These are phyloP conservation scores for Echeveria elegans DNA, from an alignment of 164 flowering plant genomes.

Conservation along the genomic window DNA sequence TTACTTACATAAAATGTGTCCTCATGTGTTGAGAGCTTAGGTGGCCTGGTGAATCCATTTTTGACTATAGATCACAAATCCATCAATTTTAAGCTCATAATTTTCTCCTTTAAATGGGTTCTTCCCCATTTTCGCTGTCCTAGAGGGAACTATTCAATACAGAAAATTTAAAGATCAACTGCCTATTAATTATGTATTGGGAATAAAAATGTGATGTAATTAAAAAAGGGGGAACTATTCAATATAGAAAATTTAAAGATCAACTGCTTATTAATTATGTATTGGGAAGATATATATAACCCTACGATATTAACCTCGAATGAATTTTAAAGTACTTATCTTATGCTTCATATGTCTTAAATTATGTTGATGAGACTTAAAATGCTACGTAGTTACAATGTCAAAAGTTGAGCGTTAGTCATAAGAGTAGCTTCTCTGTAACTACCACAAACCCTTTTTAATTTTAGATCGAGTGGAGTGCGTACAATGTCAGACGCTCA, in stretches of 20 bases:
- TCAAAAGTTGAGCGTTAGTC: not conserved
- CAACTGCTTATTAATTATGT: too few relatives aligned
- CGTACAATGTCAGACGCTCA: not conserved
- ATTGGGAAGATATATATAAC: too few relatives aligned
- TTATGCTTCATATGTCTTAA: not conserved
- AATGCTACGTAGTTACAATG: not conserved
- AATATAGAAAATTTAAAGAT: too few relatives aligned
- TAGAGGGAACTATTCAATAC: too few relatives aligned
- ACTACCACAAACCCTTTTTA: not conserved
- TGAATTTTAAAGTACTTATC: not conserved
- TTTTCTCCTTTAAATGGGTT: too few relatives aligned
- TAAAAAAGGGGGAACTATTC: too few relatives aligned
- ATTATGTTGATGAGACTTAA: not conserved
- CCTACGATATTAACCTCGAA: too few relatives aligned
- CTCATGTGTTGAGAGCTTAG: not conserved
- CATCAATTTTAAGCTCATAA: not conserved
- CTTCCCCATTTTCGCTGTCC: too few relatives aligned
- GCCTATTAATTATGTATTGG: too few relatives aligned
- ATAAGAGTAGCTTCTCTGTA: not conserved
- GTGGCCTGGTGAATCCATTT: not conserved
- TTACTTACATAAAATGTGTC: too few relatives aligned
- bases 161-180: too few relatives aligned
- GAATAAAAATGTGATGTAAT: too few relatives aligned
- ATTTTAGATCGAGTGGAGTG: not conserved
- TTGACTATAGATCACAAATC: not conserved